Evolutionary conservation across 2,329 filamentous ascomycete species (phyloP), one percentile per base, ranked within the genome.

Genomic region (Clathrospora elynae): DNA sequence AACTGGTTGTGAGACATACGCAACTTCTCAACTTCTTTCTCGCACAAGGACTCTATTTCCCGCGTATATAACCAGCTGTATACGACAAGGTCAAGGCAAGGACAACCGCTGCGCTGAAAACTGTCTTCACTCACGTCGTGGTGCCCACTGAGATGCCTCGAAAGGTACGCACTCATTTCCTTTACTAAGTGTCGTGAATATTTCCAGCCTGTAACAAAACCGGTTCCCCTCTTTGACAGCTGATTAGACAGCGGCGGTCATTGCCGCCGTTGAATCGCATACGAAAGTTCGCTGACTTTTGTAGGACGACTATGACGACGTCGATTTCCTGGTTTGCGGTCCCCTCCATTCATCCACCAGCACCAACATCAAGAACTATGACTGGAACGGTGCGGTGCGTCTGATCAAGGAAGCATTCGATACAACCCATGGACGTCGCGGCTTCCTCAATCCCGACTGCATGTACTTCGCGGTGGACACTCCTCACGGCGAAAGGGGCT

Each of bases 101-200:
- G 5, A 35, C 46, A 9, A 55, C 42, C 1, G 17, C 30, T 3
- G 40, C 36, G 10, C 51, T 66, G 7, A 34, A 31, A 2, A 43
- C 28, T 4, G 32, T 64, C 38, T 66, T 66, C 48, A 14, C 30
- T 10, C 46, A 59, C 31, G 55, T 65, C 18, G 50, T 49, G 6
- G 60, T 65, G 7, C 57, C 59, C 7, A 53, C 46, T 3, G 61
- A 65, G 39, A 46, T 62, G 39, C 59, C 62, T 1, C 42, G 25
- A 9, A 66, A 66, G 33, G 35, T 35, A 20, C 18, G 23, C 47
- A 60, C 35, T 55, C n/a, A n/a, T n/a, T n/a, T n/a, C n/a, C n/a
- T n/a, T n/a, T n/a, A n/a, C n/a, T 45, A 24, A 59, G 59, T 17
- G 57, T 63, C 37, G 36, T 63, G 29, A 57, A 62, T 40, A n/a